Base-by-base conservation (phyloP, 164 flowering plant genomes). In the Stephania yunnanensis region DNA sequence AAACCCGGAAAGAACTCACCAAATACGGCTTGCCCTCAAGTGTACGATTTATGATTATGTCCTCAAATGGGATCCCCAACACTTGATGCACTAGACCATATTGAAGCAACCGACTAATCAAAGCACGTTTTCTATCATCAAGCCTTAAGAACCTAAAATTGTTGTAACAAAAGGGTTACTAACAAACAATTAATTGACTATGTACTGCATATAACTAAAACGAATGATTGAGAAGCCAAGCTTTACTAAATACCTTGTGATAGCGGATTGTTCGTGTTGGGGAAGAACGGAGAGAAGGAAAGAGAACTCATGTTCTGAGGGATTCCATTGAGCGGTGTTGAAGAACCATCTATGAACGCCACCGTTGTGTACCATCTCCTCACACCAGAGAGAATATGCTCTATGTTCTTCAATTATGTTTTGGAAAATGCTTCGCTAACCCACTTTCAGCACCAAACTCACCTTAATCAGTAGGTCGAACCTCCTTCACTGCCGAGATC, bases 31-130 rank as follows among this genome's bases (percentile, higher is more conserved):
- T 94, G 58, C 96, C 96, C 82, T 92, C 93, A 30, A 72, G 20
- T 1, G 95, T 92, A 61, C 93, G 91, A 61, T 78, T 85, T 64
- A 94, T 94, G 72, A 79, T 70, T 65, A 92, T 89, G 63, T 87
- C 82, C 15, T 85, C 74, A 74, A 80, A 83, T 29, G 93, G 93
- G 69, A 90, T 83, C 53, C 85, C 89, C 73, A 90, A 30, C 30
- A 91, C 87, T 79, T 91, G 76, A 81, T 89, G 85, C 55, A 90
- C 90, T 52, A 94, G 82, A 31, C 83, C 83, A 80, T 90, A 91
- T 75, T 94, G 98, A 84, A 94, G 91, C 88, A 92, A 75, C 65
- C 92, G 81, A 84, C 98, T 90, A 55, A 90, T 89, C 74, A 89
- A 80, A 9, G 98, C 96, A 74, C 93, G 78, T 78, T 90, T 92